Percentiles rank a stretch among this genome's conserved stretches.
These are phyloP conservation scores for Saturnispora silvae DNA, from an alignment of 805 yeast genomes.

Conservation along the genomic window DNA sequence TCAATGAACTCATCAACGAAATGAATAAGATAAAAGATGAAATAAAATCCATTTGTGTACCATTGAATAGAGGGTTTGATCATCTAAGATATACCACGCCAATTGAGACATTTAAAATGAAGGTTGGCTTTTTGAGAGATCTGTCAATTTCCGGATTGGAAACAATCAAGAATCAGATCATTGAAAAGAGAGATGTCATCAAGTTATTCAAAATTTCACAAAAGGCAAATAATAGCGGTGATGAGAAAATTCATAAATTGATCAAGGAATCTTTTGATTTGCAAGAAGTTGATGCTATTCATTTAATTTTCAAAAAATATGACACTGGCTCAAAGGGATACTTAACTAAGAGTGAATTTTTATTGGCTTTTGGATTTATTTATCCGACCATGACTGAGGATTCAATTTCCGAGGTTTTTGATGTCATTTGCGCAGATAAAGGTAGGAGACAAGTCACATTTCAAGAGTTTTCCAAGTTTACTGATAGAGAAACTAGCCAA, in stretches of 20 bases:
- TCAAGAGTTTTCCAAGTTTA: conserved; percentile 15
- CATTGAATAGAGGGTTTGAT: conserved; percentile 6
- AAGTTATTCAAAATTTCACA: conserved; percentile 9
- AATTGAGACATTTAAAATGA: conserved; percentile 3
- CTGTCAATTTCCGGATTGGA: conserved; percentile 1
- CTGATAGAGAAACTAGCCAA: neutral
- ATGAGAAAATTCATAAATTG: conserved; percentile 9
- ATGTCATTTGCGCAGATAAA: conserved; percentile 16
- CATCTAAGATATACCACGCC: conserved; percentile 2
- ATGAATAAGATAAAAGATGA: conserved; percentile 15
- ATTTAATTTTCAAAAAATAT: conserved; percentile 33
- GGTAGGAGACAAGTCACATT: conserved; percentile 21
- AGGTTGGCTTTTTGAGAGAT: conserved; percentile 3
- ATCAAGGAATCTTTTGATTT: conserved; percentile 8
- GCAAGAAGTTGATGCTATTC: conserved; percentile 11
- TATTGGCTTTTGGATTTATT: conserved; percentile 31
- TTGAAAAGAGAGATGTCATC: conserved; percentile 7
- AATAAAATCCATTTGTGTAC: conserved; percentile 15
- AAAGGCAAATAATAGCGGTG: conserved; percentile 3
- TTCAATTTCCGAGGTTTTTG: conserved; percentile 31
- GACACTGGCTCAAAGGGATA: conserved; percentile 27
- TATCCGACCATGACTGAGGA: conserved; percentile 28
- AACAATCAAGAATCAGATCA: conserved; percentile 3
- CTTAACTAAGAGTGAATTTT: conserved; percentile 32
- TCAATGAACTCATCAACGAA: conserved; percentile 21